These are phyloP conservation scores for Backusella westeae DNA, from an alignment of 192 early-diverging fungal species.

Conservation along the genomic window DNA sequence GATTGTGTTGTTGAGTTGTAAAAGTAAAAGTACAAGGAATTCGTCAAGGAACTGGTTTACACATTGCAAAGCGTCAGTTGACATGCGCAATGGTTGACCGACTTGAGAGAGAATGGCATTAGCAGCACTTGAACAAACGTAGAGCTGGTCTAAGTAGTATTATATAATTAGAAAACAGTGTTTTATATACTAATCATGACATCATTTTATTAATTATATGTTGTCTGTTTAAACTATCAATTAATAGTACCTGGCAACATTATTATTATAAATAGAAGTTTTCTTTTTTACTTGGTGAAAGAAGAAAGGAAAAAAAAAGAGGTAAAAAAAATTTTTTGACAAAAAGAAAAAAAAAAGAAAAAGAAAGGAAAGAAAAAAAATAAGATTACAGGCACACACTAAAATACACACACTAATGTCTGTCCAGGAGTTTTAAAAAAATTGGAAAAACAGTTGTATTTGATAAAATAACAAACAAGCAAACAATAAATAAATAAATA, in stretches of 20 bases:
- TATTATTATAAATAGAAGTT: neutral
- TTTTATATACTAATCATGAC: too few relatives aligned
- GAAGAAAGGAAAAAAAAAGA: neutral
- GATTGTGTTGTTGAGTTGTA: neutral
- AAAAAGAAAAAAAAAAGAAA: neutral
- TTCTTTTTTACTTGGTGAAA: neutral
- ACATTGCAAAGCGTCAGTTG: conserved; percentile 50
- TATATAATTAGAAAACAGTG: too few relatives aligned
- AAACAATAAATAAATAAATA: neutral
- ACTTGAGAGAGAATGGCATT: conserved; percentile 58
- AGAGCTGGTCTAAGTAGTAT: conserved; percentile 38
- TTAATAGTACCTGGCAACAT: neutral
- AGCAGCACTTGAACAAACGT: conserved; percentile 57
- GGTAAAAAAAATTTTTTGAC: too few relatives aligned
- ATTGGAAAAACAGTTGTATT: neutral
- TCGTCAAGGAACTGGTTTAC: conserved; percentile 60
- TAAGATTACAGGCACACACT: neutral
- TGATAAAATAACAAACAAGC: neutral
- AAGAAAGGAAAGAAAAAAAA: neutral
- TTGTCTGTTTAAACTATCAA: neutral
- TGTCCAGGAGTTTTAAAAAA: neutral
- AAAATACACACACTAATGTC: too few relatives aligned
- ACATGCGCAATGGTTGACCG: conserved; percentile 48
- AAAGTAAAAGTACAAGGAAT: conserved; percentile 46
- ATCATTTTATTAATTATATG: too few relatives aligned